Conservation (phyloP, 176 grass and related monocot species). For the Carex myosuroides region DNA sequence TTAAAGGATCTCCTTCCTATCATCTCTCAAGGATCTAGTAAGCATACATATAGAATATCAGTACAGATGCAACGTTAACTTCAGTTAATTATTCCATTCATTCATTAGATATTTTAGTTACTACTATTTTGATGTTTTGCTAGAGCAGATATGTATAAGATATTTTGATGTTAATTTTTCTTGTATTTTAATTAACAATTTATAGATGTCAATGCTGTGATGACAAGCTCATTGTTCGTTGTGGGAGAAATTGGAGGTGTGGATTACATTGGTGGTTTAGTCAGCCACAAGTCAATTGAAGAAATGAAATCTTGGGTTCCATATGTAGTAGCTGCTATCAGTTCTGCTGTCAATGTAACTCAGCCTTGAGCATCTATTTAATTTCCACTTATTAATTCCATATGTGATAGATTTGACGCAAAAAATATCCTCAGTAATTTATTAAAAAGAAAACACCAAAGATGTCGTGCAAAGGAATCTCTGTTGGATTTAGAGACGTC, state of each 20-base stretch:
- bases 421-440: too few species aligned
- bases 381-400: neutral
- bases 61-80: neutral
- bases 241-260: constrained; percentile 21
- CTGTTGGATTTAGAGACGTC: too few species aligned
- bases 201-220: neutral
- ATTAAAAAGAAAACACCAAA: neutral
- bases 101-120: neutral
- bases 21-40: neutral
- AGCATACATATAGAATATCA: neutral
- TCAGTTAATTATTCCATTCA: too few species aligned
- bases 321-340: neutral
- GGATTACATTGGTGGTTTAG: neutral
- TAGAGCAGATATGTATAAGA: too few species aligned
- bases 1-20: neutral
- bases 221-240: neutral
- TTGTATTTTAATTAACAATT: neutral
- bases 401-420: neutral
- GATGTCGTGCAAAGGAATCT: neutral
- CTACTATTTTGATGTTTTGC: neutral
- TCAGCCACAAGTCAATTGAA: neutral
- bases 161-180: too few species aligned
- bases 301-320: constrained; percentile 11
- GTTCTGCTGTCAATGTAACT: neutral
- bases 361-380: neutral